phyloP scores from a whole-genome alignment of 176 grass and related monocot genomes.

The Aechmea fasciata region DNA sequence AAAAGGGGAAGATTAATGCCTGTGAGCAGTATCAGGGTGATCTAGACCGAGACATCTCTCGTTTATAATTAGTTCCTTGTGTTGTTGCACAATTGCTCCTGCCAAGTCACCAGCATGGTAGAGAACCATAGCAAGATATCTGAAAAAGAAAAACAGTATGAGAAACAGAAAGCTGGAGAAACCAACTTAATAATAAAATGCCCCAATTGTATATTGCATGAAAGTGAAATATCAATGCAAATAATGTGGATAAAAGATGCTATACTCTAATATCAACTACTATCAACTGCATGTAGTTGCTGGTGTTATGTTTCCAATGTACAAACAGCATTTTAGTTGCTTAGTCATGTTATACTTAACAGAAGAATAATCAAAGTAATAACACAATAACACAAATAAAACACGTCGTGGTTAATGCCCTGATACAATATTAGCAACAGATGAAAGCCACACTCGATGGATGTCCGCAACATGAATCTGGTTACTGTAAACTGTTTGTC shows the following conservation, averaged over 20 bases:
- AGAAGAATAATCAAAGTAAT: neutral
- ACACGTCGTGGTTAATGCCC: no score
- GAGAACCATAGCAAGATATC: slow-evolving; percentile 91
- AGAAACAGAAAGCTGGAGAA: neutral
- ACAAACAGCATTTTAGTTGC: neutral
- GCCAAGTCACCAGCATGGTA: slow-evolving; percentile 88
- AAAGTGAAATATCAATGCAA: no score
- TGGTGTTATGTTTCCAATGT: neutral
- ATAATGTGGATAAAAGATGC: no score
- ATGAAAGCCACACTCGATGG: neutral
- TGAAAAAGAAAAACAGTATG: slow-evolving; percentile 24
- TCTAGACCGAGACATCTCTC: slow-evolving; percentile 92
- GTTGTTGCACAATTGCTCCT: slow-evolving; percentile 94
- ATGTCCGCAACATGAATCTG: neutral
- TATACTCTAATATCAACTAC: neutral
- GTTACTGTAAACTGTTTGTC: neutral
- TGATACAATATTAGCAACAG: no score
- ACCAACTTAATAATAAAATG: neutral
- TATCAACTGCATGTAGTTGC: neutral
- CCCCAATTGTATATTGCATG: neutral
- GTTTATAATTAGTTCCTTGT: slow-evolving; percentile 97
- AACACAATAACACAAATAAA: neutral
- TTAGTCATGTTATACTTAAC: neutral
- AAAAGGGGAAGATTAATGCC: slow-evolving; percentile 24
- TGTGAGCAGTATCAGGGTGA: slow-evolving; percentile 98